Evolutionary conservation across 495 filamentous ascomycete species (phyloP).

Genomic region (Penicillium arizonense): DNA sequence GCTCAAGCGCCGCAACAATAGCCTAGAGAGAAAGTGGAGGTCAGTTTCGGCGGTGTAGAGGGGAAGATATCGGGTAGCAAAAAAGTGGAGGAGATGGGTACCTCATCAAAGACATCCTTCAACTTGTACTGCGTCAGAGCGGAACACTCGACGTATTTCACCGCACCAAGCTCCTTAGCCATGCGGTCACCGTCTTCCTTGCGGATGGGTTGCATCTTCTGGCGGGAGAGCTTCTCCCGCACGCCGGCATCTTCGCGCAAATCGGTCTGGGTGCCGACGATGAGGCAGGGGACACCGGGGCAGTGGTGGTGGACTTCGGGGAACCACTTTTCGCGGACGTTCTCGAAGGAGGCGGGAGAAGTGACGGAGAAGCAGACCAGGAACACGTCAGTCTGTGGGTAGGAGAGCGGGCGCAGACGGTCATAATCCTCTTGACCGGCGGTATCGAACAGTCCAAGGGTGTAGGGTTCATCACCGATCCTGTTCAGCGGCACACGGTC

Average conservation of each 20-base stretch:
- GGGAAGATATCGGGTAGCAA: not conserved
- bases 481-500: conserved; percentile 44
- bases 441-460: conserved; percentile 95
- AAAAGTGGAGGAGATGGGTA: conserved; percentile 32
- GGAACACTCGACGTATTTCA: conserved; percentile 98
- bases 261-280: conserved; percentile 98
- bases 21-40: conserved; percentile 52
- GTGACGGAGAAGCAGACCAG: conserved; percentile 98
- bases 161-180: conserved; percentile 92
- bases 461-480: conserved; percentile 99
- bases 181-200: conserved; percentile 93
- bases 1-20: conserved; percentile 86
- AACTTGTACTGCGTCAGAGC: conserved; percentile 97
- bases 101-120: conserved; percentile 99
- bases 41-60: conserved; percentile 12
- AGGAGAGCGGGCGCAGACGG: conserved; percentile 91
- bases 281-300: conserved; percentile 94
- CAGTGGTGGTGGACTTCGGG: conserved; percentile 98
- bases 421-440: conserved; percentile 99
- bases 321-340: conserved; percentile 99
- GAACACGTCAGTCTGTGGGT: conserved; percentile 98
- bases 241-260: conserved; percentile 87
- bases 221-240: conserved; percentile 86
- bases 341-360: conserved; percentile 98
- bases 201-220: conserved; percentile 89